Evolutionary conservation across 352 stramenopile species (phyloP), one percentile per base, ranked within the genome.

Genomic region (Pythium guiyangense): DNA sequence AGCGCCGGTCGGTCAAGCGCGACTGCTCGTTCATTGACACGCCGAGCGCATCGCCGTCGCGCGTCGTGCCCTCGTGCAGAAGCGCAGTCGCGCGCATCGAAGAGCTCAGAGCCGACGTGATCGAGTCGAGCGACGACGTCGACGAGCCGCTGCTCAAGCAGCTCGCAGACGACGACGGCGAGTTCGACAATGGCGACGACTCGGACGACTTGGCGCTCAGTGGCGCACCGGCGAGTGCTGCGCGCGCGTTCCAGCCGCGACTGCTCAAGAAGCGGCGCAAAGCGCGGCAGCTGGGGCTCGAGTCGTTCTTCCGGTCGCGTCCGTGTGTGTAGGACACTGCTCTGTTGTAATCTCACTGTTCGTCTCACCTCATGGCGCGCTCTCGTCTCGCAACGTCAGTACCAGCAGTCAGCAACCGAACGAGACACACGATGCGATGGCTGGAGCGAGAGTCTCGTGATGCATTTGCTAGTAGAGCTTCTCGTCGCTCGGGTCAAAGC

Each of bases 401-500:
- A 20, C 39, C 1, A 22, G 39, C 18, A 45, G 35, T 40, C 9
- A 40, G 35, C 9, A 15, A 40, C 14, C 35, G 35, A 40, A 40
- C 14, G 14, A 14, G 35, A 40, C 35, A 40, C 35, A 40, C 9
- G 9, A 40, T 10, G 35, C 22, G 22, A 22, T 22, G 22, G 22
- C 22, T 22, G 22, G 22, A 22, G 22, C 22, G 22, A 22, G 22
- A 22, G 22, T 22, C 22, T 22, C 22, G 22, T 22, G 22, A 22
- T 22, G 31, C 12, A 10, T 37, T 37, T 37, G 17, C 57, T 60
- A 92, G 54, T 90, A 92, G 77, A 90, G 88, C 46, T 94, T 94
- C 70, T 95, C 85, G 53, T 95, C 83, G 61, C 79, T 88, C 37
- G 85, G 85, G 60, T 95, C 85, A 57, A 95, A 95, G 54, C 85